Evolutionary conservation across 1,139 yeast species (phyloP).

Genomic region (Pichia sp.): DNA sequence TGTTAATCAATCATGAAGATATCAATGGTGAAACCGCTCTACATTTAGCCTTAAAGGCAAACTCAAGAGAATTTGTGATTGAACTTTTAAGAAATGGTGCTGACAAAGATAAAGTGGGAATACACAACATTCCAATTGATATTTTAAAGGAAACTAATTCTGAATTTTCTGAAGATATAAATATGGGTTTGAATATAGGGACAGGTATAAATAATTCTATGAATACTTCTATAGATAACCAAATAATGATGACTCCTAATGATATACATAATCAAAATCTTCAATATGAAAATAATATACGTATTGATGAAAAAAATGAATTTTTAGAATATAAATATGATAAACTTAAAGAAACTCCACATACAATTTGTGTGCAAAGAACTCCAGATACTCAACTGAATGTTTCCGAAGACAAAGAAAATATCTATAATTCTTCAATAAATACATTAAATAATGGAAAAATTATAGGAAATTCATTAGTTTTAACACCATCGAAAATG

Average conservation of each 20-base stretch:
- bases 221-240: background rate
- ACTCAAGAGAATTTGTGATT: conserved; percentile 34
- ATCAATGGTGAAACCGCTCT: conserved; percentile 63
- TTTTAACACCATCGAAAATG: conserved; percentile 12
- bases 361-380: conserved; percentile 8
- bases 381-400: conserved; percentile 5
- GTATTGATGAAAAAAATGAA: conserved; percentile 4
- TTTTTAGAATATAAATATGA: conserved; percentile 3
- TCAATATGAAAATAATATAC: background rate
- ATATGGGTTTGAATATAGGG: no score
- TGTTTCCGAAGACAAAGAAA: conserved; percentile 27
- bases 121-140: conserved; percentile 19
- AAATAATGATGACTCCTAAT: no score
- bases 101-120: conserved; percentile 29
- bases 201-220: conserved; percentile 1
- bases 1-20: conserved; percentile 65
- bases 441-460: conserved; percentile 2
- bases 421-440: conserved; percentile 19
- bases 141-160: conserved; percentile 25
- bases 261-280: no score
- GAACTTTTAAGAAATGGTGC: conserved; percentile 35
- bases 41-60: conserved; percentile 52
- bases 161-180: no score
- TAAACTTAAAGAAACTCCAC: conserved; percentile 10
- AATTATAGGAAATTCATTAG: background rate